phyloP scores from a whole-genome alignment of 768 basidiomycete species.

The Coprinopsis cinerea region DNA sequence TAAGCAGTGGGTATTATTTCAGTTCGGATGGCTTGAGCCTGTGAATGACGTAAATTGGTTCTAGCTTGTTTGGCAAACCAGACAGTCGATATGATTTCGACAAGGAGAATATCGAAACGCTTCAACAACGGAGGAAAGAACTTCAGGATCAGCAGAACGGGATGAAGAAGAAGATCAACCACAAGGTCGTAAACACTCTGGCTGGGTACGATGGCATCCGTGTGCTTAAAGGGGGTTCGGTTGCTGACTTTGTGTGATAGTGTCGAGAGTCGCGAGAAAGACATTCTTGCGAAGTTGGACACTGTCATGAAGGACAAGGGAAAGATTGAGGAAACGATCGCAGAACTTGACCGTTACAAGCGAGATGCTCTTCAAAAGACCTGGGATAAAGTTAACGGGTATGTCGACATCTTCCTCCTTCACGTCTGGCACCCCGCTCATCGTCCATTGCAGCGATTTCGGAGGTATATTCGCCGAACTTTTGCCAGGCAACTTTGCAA shows the following conservation, averaged over 20 bases:
- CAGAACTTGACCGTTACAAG: conserved; percentile 90
- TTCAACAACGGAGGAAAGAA: conserved; percentile 63
- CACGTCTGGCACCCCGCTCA: background rate
- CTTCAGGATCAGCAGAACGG: conserved; percentile 74
- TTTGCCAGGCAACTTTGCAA: conserved; percentile 93
- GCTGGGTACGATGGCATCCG: conserved; percentile 58
- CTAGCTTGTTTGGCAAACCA: conserved; percentile 77
- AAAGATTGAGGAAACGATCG: conserved; percentile 93
- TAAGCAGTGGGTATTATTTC: conserved; percentile 55
- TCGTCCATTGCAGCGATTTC: conserved; percentile 65
- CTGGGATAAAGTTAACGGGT: conserved; percentile 95
- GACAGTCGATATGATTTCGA: conserved; percentile 81
- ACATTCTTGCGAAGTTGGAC: conserved; percentile 81
- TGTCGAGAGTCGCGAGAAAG: conserved; percentile 87
- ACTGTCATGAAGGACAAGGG: conserved; percentile 89
- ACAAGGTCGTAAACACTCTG: conserved; percentile 93
- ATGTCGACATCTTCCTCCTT: conserved; percentile 25
- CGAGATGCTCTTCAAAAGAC: conserved; percentile 89
- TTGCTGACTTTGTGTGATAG: conserved; percentile 31
- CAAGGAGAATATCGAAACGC: conserved; percentile 50
- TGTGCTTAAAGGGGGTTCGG: background rate
- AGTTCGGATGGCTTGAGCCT: conserved; percentile 3
- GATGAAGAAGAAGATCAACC: conserved; percentile 94
- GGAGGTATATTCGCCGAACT: conserved; percentile 95
- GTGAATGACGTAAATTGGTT: conserved; percentile 2